Evolutionary conservation across 495 filamentous ascomycete genomes (phyloP).

Genomic region (Astrocystis sublimbata): DNA sequence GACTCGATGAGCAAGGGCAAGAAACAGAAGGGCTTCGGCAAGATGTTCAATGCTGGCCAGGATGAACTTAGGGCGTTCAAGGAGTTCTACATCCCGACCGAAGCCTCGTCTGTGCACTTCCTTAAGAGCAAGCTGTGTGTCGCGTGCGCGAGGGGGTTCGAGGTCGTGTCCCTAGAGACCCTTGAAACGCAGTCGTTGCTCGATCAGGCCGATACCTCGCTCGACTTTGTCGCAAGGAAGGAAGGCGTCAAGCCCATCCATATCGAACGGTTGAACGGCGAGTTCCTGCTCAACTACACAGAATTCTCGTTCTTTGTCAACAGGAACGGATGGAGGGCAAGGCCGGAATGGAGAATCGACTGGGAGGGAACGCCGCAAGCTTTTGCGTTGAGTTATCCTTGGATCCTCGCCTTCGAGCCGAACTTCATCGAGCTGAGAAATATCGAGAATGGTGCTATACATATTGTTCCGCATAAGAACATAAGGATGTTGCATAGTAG

Average conservation of each 20-base stretch:
- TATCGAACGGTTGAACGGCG: conserved; percentile 92
- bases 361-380: conserved; percentile 93
- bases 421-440: conserved; percentile 97
- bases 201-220: conserved; percentile 95
- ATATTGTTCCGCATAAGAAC: conserved; percentile 93
- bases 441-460: conserved; percentile 88
- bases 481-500: conserved; percentile 96
- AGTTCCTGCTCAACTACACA: conserved; percentile 96
- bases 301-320: conserved; percentile 99
- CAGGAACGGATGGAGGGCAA: conserved; percentile 93
- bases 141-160: conserved; percentile 91
- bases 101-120: conserved; percentile 96
- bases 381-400: conserved; percentile 92
- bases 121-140: conserved; percentile 95
- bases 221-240: conserved; percentile 92
- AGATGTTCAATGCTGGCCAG: conserved; percentile 91
- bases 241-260: conserved; percentile 96
- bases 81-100: conserved; percentile 98
- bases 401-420: conserved; percentile 97
- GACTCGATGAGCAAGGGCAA: conserved; percentile 84
- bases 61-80: conserved; percentile 96
- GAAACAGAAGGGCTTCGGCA: conserved; percentile 88
- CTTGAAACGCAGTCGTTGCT: conserved; percentile 95
- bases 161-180: conserved; percentile 95
- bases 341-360: conserved; percentile 93